Percentiles rank a stretch among this genome's conserved stretches.
These are phyloP conservation scores for Pyrenophora graminea DNA, from an alignment of 2,329 filamentous ascomycete genomes.

Conservation along the genomic window DNA sequence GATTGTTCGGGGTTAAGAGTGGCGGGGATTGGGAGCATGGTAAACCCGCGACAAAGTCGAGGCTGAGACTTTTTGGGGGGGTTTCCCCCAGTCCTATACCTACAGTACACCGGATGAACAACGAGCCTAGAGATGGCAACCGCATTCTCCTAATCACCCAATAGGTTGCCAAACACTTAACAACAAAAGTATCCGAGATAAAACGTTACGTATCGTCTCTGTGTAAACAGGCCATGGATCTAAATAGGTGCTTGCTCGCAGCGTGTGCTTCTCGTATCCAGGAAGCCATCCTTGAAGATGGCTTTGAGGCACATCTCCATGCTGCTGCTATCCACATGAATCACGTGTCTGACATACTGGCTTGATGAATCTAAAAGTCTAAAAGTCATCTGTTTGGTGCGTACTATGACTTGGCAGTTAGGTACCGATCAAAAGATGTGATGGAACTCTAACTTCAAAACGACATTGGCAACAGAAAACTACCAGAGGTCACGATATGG, in stretches of 20 bases:
- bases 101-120: not conserved
- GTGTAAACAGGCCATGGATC: too few species aligned
- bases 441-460: not conserved
- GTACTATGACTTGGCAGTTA: not conserved
- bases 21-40: too few species aligned
- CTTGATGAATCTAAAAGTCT: not conserved
- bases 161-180: not conserved
- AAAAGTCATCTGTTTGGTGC: not conserved
- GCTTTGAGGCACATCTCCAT: not conserved
- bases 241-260: too few species aligned
- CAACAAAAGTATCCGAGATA: not conserved
- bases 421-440: not conserved
- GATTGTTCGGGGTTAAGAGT: constrained; percentile 12
- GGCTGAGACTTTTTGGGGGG: too few species aligned
- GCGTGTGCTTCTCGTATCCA: too few species aligned
- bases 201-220: not conserved
- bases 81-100: not conserved
- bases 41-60: too few species aligned
- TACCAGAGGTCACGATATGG: not conserved
- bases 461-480: too few species aligned
- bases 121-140: not conserved
- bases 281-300: not conserved
- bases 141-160: not conserved
- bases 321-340: not conserved
- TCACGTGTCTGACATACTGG: not conserved